A percentile compares a stretch with the other conserved stretches of the same genome.
Evolutionary conservation across 495 filamentous ascomycete species (phyloP).

Genomic region (Daldinia loculata): DNA sequence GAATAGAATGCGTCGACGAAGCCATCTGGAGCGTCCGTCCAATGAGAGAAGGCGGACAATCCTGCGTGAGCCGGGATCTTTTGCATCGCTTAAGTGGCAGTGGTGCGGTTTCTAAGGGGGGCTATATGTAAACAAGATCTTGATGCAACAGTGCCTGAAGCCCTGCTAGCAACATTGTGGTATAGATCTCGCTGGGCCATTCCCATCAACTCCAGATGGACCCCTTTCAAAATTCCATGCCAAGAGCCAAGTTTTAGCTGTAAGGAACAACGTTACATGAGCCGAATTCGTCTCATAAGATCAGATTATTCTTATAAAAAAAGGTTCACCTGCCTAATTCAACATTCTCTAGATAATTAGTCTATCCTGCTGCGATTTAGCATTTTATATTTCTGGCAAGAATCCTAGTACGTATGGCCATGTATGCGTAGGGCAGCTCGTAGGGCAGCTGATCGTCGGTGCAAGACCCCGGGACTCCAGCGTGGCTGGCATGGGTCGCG

Average conservation of each 20-base stretch:
- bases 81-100: slow-evolving; percentile 6
- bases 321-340: slow-evolving; percentile 28
- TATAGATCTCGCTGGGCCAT: slow-evolving; percentile 33
- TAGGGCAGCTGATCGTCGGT: slow-evolving; percentile 21
- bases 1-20: slow-evolving; percentile 14
- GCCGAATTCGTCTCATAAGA: not conserved
- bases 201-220: slow-evolving; percentile 16
- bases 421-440: not conserved
- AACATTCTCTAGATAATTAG: not conserved
- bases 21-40: slow-evolving; percentile 1
- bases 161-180: not conserved
- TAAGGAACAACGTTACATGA: slow-evolving; percentile 33
- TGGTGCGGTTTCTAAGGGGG: not conserved
- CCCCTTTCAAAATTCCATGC: not conserved
- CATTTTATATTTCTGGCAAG: slow-evolving; percentile 5
- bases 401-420: slow-evolving; percentile 6
- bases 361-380: slow-evolving; percentile 2
- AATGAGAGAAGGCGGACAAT: slow-evolving; percentile 6
- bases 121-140: not conserved
- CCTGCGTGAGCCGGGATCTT: slow-evolving; percentile 7
- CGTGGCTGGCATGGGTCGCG: slow-evolving; percentile 30
- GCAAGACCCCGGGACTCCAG: slow-evolving; percentile 4
- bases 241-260: slow-evolving; percentile 2
- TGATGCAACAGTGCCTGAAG: slow-evolving; percentile 22
- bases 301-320: slow-evolving; percentile 11